These are phyloP conservation scores for Penicillium hordei DNA, from an alignment of 2,329 filamentous ascomycete genomes.

Conservation along the genomic window DNA sequence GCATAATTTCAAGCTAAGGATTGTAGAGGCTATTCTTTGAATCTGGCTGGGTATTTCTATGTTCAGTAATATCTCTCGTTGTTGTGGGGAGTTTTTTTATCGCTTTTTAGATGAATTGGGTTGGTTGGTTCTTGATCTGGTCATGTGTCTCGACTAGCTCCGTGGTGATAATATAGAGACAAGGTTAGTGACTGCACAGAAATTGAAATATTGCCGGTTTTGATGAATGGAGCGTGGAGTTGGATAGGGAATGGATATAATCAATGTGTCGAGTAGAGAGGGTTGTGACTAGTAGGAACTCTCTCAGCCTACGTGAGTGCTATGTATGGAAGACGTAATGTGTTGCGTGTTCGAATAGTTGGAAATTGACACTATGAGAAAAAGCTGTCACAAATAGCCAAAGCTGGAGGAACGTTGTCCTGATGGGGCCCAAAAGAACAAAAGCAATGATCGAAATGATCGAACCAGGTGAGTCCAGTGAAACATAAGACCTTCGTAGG, in stretches of 20 bases:
- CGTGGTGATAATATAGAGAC: not conserved
- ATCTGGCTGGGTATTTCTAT: accelerated
- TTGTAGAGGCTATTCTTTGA: not conserved
- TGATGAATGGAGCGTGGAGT: accelerated
- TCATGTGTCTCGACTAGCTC: not conserved
- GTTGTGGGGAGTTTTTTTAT: accelerated
- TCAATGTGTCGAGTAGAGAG: too few relatives aligned
- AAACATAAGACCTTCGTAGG: not conserved
- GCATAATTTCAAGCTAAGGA: not conserved
- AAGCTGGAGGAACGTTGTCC: too few relatives aligned
- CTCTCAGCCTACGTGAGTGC: too few relatives aligned
- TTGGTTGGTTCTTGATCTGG: not conserved
- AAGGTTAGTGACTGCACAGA: too few relatives aligned
- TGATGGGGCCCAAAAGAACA: too few relatives aligned
- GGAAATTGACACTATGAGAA: not conserved
- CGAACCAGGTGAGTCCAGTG: too few relatives aligned
- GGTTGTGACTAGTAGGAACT: too few relatives aligned
- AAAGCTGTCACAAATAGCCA: not conserved
- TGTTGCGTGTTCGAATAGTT: not conserved
- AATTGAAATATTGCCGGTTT: too few relatives aligned
- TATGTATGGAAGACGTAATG: not conserved
- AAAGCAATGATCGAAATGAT: not conserved
- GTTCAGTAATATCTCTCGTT: accelerated
- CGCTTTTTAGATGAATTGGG: too few relatives aligned
- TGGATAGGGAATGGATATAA: not conserved